A percentile compares a stretch with the other conserved stretches of the same genome.
Evolutionary conservation across 176 grass and related monocot species (phyloP).

Genomic region (Oryza meridionalis): DNA sequence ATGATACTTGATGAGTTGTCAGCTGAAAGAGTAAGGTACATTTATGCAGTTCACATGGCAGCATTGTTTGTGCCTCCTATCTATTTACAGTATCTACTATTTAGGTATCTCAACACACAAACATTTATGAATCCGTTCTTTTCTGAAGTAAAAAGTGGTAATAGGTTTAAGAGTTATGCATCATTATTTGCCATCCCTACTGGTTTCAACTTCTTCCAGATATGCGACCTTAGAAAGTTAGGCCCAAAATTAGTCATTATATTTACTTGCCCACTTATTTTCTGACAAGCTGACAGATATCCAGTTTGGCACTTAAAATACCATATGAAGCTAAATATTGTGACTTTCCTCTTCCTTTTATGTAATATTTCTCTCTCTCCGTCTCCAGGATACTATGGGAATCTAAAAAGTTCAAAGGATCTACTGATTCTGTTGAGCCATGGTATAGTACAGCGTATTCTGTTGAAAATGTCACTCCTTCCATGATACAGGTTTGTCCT

Average conservation of each 20-base stretch:
- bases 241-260: neutral
- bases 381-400: conserved; percentile 75
- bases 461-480: conserved; percentile 67
- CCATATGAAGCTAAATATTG: neutral
- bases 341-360: conserved; percentile 27
- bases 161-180: neutral
- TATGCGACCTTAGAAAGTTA: neutral
- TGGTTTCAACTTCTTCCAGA: neutral
- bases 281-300: neutral
- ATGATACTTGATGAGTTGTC: conserved; percentile 75
- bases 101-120: conserved; percentile 15
- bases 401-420: conserved; percentile 90
- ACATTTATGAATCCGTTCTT: neutral
- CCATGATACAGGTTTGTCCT: conserved; percentile 67
- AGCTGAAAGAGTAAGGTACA: conserved; percentile 79
- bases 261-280: conserved; percentile 7
- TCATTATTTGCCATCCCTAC: neutral
- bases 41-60: conserved; percentile 17
- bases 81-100: conserved; percentile 1
- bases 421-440: conserved; percentile 68
- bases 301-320: conserved; percentile 11
- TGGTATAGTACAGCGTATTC: conserved; percentile 85
- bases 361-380: conserved; percentile 26
- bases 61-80: conserved; percentile 23
- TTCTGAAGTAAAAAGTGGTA: neutral